Percentiles rank a stretch among this genome's conserved stretches.
These are phyloP conservation scores for Colletotrichum lindemuthianum DNA, from an alignment of 2,329 filamentous ascomycete genomes.

Conservation along the genomic window DNA sequence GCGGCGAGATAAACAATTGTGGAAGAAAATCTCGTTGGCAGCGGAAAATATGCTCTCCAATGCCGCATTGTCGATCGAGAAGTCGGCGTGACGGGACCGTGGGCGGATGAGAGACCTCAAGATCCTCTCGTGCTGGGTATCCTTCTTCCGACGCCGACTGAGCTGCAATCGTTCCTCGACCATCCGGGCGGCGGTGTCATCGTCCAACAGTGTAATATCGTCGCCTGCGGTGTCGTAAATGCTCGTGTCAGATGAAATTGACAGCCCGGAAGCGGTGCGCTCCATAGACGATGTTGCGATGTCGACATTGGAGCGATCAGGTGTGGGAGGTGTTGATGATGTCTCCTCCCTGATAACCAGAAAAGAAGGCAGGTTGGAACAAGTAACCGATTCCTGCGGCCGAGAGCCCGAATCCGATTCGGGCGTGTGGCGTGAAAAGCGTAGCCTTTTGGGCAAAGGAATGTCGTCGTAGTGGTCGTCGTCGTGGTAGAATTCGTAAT, in stretches of 20 bases:
- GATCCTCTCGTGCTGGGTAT: conserved; percentile 66
- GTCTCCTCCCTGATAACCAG: conserved; percentile 51
- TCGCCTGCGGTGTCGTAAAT: conserved; percentile 39
- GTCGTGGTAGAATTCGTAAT: conserved; percentile 46
- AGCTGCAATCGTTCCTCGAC: conserved; percentile 59
- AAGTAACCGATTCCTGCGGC: conserved; percentile 42
- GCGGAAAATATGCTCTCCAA: conserved; percentile 68
- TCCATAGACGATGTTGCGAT: conserved; percentile 50
- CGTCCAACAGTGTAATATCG: conserved; percentile 52
- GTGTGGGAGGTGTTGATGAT: conserved; percentile 40
- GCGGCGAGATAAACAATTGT: conserved; percentile 63
- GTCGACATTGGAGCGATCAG: conserved; percentile 29
- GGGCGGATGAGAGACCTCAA: conserved; percentile 67
- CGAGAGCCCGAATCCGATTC: conserved; percentile 1
- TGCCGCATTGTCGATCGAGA: conserved; percentile 66
- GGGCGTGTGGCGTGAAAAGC: conserved; percentile 16
- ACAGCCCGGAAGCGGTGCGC: conserved; percentile 59
- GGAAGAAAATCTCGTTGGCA: conserved; percentile 72
- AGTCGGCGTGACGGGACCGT: conserved; percentile 55
- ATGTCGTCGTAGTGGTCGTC: conserved; percentile 41
- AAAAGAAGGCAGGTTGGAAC: conserved; percentile 47
- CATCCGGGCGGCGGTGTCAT: conserved; percentile 58
- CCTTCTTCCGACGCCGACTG: conserved; percentile 55
- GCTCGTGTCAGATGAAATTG: conserved; percentile 55
- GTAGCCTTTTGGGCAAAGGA: conserved; percentile 28